Evolutionary conservation across 2,329 filamentous ascomycete genomes (phyloP), one percentile per base, ranked within the genome.

Genomic region (Rutstroemia sp.): DNA sequence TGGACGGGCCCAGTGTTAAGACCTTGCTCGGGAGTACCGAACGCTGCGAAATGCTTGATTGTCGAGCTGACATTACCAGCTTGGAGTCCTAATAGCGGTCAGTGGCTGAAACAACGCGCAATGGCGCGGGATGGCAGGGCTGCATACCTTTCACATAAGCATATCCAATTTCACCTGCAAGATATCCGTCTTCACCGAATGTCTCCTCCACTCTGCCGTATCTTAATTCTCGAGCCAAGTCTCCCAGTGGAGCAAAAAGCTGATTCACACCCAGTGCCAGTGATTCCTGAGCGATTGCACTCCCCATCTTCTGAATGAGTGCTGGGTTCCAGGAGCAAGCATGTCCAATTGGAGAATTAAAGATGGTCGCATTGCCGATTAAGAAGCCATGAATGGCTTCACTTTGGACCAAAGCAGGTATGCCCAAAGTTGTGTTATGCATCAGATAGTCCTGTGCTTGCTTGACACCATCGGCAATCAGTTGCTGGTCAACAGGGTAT

Each of bases 121-220:
- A 34, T 34, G 10, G 3, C 9, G 30, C 30, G 30, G 10, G 30
- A 2, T 10, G 12, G 4, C 12, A 34, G 12, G 19, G n/a, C 4
- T 16, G 10, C 5, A 87, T 73, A 21, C 86, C 82, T 51, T 73
- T 77, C 41, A 83, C 74, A 54, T 79, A 79, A 30, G 76, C 73
- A 63, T 88, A 83, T 1, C 80, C 83, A 56, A 88, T 78, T 66
- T 89, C 85, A 3, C 86, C 87, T 2, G 83, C 71, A 60, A 90
- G 74, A 63, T 79, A 86, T 0, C 79, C 72, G 60, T 90, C 87
- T 67, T 90, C 87, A 30, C 83, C 81, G 64, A 81, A 88, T 0
- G 81, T 87, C 69, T 90, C 87, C 68, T 90, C 87, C 2, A 90
- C 86, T 63, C 87, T 78, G 30, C 87, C 87, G 63, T 80, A 90